phyloP scores from a whole-genome alignment of 1,284 basidiomycete species.

The Sanghuangporus baumii region DNA sequence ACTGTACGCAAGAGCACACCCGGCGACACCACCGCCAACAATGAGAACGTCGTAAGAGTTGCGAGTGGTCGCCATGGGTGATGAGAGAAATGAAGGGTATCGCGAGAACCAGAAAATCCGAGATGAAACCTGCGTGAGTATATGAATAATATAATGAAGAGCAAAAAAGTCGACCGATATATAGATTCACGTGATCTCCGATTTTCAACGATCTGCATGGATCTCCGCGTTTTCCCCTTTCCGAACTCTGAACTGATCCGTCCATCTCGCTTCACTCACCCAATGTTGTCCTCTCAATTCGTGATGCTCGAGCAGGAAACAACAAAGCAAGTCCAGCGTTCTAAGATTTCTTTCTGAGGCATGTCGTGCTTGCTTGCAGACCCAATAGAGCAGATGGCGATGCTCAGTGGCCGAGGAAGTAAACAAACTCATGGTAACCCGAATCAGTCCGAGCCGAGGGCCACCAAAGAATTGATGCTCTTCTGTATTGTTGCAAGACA shows the following conservation, averaged over 20 bases:
- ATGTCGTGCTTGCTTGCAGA: too few relatives aligned
- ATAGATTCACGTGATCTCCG: not conserved
- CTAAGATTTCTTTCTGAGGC: too few relatives aligned
- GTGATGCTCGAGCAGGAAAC: too few relatives aligned
- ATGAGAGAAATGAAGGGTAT: not conserved
- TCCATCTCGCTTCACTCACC: not conserved
- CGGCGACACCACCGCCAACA: conserved; percentile 87
- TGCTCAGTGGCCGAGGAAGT: too few relatives aligned
- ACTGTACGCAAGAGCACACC: conserved; percentile 69
- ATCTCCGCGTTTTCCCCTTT: not conserved
- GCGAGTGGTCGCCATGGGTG: not conserved
- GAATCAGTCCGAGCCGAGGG: not conserved
- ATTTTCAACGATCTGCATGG: not conserved
- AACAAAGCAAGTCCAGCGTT: too few relatives aligned
- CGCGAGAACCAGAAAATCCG: not conserved
- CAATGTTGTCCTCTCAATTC: not conserved
- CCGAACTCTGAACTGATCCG: not conserved
- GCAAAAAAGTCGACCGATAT: not conserved
- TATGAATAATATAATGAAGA: not conserved
- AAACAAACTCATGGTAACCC: not conserved
- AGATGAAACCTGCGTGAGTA: not conserved
- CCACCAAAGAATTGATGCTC: not conserved
- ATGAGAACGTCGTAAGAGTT: conserved; percentile 69
- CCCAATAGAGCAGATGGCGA: too few relatives aligned
- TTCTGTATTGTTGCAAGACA: not conserved